phyloP scores from a whole-genome alignment of 192 early-diverging fungal species.

The Phlyctochytrium bullatum region DNA sequence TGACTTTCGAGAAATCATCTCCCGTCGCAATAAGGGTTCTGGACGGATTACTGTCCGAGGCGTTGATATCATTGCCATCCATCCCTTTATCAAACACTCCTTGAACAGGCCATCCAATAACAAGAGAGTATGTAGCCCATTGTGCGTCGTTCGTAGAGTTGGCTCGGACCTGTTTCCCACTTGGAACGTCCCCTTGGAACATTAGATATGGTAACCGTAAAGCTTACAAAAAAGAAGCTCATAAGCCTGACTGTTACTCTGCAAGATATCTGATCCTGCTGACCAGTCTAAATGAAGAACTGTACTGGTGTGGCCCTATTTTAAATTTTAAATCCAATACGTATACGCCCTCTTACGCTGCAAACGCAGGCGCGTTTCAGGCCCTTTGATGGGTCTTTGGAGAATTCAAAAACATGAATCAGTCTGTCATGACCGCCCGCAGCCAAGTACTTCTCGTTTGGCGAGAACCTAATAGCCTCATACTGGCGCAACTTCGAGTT shows the following conservation, averaged over 20 bases:
- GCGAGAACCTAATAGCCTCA: conserved; percentile 24
- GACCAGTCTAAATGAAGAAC: conserved; percentile 28
- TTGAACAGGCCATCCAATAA: neutral
- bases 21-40: conserved; percentile 11
- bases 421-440: conserved; percentile 17
- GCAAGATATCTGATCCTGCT: conserved; percentile 3
- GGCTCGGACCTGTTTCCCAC: conserved; percentile 1
- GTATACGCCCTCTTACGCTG: conserved; percentile 7
- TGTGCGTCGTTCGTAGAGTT: conserved; percentile 5
- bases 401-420: conserved; percentile 21
- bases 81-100: conserved; percentile 12
- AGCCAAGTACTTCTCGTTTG: conserved; percentile 22
- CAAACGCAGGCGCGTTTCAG: conserved; percentile 14
- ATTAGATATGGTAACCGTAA: neutral
- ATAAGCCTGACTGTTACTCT: conserved; percentile 16
- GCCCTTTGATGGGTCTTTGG: conserved; percentile 10
- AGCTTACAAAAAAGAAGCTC: conserved; percentile 22
- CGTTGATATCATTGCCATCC: conserved; percentile 15
- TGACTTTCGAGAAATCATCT: conserved; percentile 14
- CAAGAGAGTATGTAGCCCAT: conserved; percentile 11
- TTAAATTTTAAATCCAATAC: neutral
- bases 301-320: conserved; percentile 21
- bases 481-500: conserved; percentile 12
- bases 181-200: neutral
- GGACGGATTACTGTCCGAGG: conserved; percentile 9